Percentiles rank a stretch among this genome's conserved stretches.
Conservation (phyloP, 345 rosid species). For the Salix arbutifolia region DNA sequence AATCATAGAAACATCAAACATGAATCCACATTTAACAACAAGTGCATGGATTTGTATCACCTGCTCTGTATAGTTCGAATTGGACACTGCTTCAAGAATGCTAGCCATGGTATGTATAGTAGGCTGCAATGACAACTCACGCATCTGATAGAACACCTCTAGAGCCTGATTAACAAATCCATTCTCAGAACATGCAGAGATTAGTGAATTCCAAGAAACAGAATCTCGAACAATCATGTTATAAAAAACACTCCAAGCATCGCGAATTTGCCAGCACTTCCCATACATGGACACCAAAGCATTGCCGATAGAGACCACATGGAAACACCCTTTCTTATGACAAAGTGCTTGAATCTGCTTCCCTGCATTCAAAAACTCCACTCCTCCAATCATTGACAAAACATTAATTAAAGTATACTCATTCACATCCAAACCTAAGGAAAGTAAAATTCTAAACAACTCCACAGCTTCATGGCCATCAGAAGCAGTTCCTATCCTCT, state of each 20-base stretch:
- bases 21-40: slow-evolving; percentile 31
- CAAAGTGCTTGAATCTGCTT: slow-evolving; percentile 40
- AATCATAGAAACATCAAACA: slow-evolving; percentile 26
- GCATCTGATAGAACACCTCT: slow-evolving; percentile 27
- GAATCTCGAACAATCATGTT: slow-evolving; percentile 27
- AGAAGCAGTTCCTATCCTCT: slow-evolving; percentile 38
- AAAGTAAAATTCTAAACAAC: slow-evolving; percentile 22
- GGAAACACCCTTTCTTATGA: slow-evolving; percentile 25
- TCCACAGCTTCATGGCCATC: slow-evolving; percentile 30
- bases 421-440: slow-evolving; percentile 20
- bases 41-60: slow-evolving; percentile 33
- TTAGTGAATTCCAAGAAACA: slow-evolving; percentile 43
- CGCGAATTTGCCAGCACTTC: slow-evolving; percentile 23
- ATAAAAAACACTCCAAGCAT: slow-evolving; percentile 31
- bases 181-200: slow-evolving; percentile 37
- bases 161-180: slow-evolving; percentile 28
- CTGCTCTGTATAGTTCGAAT: slow-evolving; percentile 20
- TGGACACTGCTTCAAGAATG: slow-evolving; percentile 31
- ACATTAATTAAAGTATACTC: slow-evolving; percentile 33
- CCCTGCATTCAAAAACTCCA: slow-evolving; percentile 20
- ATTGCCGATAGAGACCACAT: slow-evolving; percentile 34
- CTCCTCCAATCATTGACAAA: slow-evolving; percentile 25
- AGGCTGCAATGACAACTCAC: slow-evolving; percentile 8
- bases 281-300: slow-evolving; percentile 35
- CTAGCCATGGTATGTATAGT: slow-evolving; percentile 30